These are phyloP conservation scores for Stylosanthes scabra DNA, from an alignment of 331 rosid genomes.

Conservation along the genomic window DNA sequence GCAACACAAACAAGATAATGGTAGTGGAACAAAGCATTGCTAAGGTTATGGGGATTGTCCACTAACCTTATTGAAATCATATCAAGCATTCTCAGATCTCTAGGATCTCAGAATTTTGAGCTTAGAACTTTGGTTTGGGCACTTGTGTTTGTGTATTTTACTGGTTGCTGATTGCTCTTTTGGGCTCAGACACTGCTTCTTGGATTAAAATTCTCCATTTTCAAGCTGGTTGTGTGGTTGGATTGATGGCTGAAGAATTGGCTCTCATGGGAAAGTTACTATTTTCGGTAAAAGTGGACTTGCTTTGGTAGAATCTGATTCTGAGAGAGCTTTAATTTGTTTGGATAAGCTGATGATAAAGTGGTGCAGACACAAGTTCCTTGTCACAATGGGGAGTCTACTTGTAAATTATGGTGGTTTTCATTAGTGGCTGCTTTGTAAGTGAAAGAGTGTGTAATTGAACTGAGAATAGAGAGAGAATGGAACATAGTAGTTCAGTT, in stretches of 20 bases:
- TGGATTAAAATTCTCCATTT: slow-evolving; percentile 56
- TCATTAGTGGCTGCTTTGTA: slow-evolving; percentile 38
- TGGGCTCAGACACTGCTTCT: slow-evolving; percentile 34
- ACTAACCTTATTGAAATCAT: slow-evolving; percentile 44
- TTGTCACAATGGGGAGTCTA: slow-evolving; percentile 51
- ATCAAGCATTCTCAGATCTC: slow-evolving; percentile 76
- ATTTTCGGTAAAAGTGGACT: slow-evolving; percentile 43
- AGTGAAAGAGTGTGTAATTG: slow-evolving; percentile 38
- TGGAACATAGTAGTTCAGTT: slow-evolving; percentile 53
- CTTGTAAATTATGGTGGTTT: slow-evolving; percentile 51
- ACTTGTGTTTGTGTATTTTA: slow-evolving; percentile 31
- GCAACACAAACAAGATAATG: slow-evolving; percentile 49
- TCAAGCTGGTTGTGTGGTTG: slow-evolving; percentile 42
- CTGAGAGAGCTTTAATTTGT: slow-evolving; percentile 32
- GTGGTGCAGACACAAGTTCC: slow-evolving; percentile 45
- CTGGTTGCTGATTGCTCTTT: slow-evolving; percentile 48
- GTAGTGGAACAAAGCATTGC: slow-evolving; percentile 45
- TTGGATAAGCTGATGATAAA: slow-evolving; percentile 57
- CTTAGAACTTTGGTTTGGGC: slow-evolving; percentile 38
- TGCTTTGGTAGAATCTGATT: slow-evolving; percentile 55
- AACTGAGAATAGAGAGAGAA: slow-evolving; percentile 43
- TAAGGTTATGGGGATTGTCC: slow-evolving; percentile 52
- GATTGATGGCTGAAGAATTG: slow-evolving; percentile 36
- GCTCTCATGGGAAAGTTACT: slow-evolving; percentile 40
- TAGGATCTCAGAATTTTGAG: slow-evolving; percentile 71